Conservation (phyloP, 2,329 filamentous ascomycete species). For the Colletotrichum eremochloae region DNA sequence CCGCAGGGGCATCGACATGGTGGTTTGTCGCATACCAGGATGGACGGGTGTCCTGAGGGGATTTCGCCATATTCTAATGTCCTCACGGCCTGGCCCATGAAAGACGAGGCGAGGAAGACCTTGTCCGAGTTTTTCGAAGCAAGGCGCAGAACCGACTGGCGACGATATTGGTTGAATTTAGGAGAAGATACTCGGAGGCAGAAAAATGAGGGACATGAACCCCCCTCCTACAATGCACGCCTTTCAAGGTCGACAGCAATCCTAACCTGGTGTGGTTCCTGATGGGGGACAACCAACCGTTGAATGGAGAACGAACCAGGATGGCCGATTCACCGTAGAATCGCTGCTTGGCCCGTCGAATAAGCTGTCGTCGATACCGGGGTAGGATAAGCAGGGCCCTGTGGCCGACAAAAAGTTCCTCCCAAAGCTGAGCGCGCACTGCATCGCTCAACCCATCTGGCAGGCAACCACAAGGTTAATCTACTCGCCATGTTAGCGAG, state of each 20-base stretch:
- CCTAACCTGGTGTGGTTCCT: slow-evolving; percentile 4
- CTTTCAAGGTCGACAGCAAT: slow-evolving; percentile 11
- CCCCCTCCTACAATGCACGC: too few relatives aligned
- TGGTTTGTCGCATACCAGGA: neutral
- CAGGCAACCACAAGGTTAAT: slow-evolving; percentile 20
- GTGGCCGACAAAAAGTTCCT: slow-evolving; percentile 34
- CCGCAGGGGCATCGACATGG: slow-evolving; percentile 12
- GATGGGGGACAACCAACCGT: slow-evolving; percentile 9
- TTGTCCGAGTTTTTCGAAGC: too few relatives aligned
- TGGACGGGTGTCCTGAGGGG: neutral
- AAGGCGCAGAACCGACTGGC: too few relatives aligned
- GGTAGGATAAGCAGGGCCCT: neutral
- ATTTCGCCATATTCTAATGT: neutral
- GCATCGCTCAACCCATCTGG: neutral
- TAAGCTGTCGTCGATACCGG: slow-evolving; percentile 32
- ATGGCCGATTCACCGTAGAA: slow-evolving; percentile 13
- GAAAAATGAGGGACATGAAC: too few relatives aligned
- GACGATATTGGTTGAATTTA: too few relatives aligned
- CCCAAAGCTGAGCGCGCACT: slow-evolving; percentile 10
- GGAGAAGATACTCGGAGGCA: too few relatives aligned
- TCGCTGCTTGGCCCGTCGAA: slow-evolving; percentile 29
- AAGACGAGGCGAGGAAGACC: neutral
- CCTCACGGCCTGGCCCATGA: neutral
- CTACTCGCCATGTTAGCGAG: slow-evolving; percentile 25
- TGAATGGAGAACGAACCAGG: neutral